Percentiles rank a stretch among this genome's conserved stretches.
These are phyloP conservation scores for Moricandia moricandioides DNA, from an alignment of 345 rosid species.

Conservation along the genomic window DNA sequence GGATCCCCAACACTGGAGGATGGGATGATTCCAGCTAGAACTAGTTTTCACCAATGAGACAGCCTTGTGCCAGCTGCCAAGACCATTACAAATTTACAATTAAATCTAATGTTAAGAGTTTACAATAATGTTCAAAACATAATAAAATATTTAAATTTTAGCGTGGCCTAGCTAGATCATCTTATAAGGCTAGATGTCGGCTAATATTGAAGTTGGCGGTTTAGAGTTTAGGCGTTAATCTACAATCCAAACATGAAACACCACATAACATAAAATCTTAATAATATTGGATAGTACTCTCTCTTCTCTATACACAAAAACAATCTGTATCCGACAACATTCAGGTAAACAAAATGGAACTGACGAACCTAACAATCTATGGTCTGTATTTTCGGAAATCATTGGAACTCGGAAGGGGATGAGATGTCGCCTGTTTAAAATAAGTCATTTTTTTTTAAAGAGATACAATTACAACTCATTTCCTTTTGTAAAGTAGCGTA, in stretches of 20 bases:
- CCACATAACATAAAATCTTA: background rate
- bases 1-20: constrained; percentile 36
- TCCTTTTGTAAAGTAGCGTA: constrained; percentile 16
- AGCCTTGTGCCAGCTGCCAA: background rate
- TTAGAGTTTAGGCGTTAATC: background rate
- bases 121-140: background rate
- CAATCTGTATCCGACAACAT: background rate
- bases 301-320: background rate
- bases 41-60: background rate
- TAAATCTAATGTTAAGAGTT: background rate
- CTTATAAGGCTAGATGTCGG: background rate
- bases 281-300: background rate
- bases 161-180: background rate
- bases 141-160: background rate
- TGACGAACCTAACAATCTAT: background rate
- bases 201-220: background rate
- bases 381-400: background rate
- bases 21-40: background rate
- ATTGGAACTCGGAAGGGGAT: constrained; percentile 14
- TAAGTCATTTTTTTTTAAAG: no score
- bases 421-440: background rate
- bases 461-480: constrained; percentile 20
- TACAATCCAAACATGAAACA: background rate
- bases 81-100: background rate
- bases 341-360: background rate